A percentile compares a stretch with the other conserved stretches of the same genome.
phyloP scores from a whole-genome alignment of 768 basidiomycete species.

The Leccinum longicurvipes region DNA sequence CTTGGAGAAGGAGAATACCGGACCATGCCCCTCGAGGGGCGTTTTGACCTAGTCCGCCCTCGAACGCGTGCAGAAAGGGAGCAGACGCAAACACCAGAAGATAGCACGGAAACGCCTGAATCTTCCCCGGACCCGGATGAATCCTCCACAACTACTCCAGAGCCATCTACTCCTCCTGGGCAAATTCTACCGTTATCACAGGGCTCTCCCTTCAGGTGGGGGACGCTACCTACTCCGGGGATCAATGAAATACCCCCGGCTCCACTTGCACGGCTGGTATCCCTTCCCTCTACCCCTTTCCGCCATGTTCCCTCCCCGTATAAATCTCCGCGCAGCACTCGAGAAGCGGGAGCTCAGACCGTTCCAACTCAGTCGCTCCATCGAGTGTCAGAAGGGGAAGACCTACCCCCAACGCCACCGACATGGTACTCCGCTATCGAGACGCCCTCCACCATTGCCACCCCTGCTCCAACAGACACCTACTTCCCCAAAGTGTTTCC shows the following conservation, averaged over 20 bases:
- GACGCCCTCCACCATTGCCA: constrained; percentile 68
- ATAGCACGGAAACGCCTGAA: constrained; percentile 14
- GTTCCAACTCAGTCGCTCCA: constrained; percentile 15
- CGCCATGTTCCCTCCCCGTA: constrained; percentile 19
- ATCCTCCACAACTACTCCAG: constrained; percentile 8
- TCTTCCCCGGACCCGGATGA: constrained; percentile 9
- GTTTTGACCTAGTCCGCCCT: constrained; percentile 78
- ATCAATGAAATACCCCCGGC: constrained; percentile 61
- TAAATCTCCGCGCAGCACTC: constrained; percentile 9
- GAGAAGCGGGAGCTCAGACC: constrained; percentile 23
- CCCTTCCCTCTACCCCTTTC: constrained; percentile 44
- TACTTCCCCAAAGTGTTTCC: constrained; percentile 82
- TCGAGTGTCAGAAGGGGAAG: constrained; percentile 32
- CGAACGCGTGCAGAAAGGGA: constrained; percentile 23
- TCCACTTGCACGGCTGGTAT: constrained; percentile 46
- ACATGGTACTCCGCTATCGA: constrained; percentile 81
- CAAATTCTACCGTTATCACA: constrained; percentile 31
- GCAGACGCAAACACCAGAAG: constrained; percentile 1
- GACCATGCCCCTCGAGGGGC: constrained; percentile 81
- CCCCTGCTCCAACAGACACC: constrained; percentile 58
- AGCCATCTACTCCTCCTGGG: constrained; percentile 38
- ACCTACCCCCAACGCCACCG: constrained; percentile 60
- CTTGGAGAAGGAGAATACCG: constrained; percentile 68
- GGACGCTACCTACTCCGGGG: constrained; percentile 58
- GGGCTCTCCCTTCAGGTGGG: constrained; percentile 40